Evolutionary conservation across 116 monocot genomes (phyloP), one percentile per base, ranked within the genome.

Genomic region (Thalassia testudinum): DNA sequence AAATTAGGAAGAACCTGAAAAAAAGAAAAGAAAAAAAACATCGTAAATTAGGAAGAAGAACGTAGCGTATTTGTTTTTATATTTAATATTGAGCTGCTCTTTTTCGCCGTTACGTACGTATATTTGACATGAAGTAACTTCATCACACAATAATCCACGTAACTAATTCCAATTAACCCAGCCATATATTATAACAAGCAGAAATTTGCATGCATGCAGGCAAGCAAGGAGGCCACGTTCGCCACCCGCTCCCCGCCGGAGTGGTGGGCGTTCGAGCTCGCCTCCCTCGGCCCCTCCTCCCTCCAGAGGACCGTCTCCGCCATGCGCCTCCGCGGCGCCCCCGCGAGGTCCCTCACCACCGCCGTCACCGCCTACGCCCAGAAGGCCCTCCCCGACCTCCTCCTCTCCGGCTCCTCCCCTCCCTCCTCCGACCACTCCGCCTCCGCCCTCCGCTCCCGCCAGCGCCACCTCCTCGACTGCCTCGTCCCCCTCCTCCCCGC

Each of bases 261-360:
- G 27, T 97, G 95, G 89, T 97, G 95, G 95, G 72, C 75, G 11
- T 27, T 60, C 21, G 95, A 97, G 51, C 63, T 97, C 8, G 65
- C 82, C n/a, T 26, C 53, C 8, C 78, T 97, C 54, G 14, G 52
- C 47, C 77, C 79, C 18, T n/a, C 62, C 49, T 72, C 63, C 48
- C 71, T 88, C 61, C 63, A 70, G n/a, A 78, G 72, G 62, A 54
- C 78, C 54, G 66, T 88, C 40, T n/a, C 76, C 27, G 69, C 88
- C 42, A 79, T 88, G 79, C 59, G 52, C 52, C 23, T 64, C 64
- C 79, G 72, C 34, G 77, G 79, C 20, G 76, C 85, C 43, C 24
- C 66, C 34, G 56, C 78, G 7, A 60, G 69, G 52, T 42, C 65
- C 49, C 70, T 97, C 21, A 58, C 76, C 62, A 56, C 72, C 17